Conservation (phyloP, 805 yeast species). For the Candida sakaeoensis region DNA sequence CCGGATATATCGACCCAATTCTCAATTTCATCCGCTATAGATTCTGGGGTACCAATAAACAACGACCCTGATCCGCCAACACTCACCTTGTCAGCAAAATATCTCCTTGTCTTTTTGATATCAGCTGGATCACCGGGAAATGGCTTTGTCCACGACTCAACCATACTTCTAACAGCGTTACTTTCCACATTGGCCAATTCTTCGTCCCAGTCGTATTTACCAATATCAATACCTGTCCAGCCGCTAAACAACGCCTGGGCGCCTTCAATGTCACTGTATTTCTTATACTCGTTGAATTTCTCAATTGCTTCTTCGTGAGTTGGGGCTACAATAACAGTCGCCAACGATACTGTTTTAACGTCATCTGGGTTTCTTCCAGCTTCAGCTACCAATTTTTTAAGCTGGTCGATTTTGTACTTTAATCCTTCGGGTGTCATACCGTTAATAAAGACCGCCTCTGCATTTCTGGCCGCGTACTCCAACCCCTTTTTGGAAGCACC, state of each 20-base stretch:
- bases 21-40: slow-evolving; percentile 39
- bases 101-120: slow-evolving; percentile 20
- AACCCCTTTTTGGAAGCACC: slow-evolving; percentile 42
- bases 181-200: slow-evolving; percentile 28
- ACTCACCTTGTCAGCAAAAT: slow-evolving; percentile 25
- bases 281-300: slow-evolving; percentile 29
- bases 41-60: slow-evolving; percentile 31
- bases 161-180: slow-evolving; percentile 28
- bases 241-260: slow-evolving; percentile 37
- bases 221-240: slow-evolving; percentile 41
- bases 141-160: slow-evolving; percentile 30
- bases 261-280: slow-evolving; percentile 38
- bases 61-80: slow-evolving; percentile 30
- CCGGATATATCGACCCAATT: slow-evolving; percentile 36
- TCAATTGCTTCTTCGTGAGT: slow-evolving; percentile 42
- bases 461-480: slow-evolving; percentile 41
- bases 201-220: slow-evolving; percentile 28
- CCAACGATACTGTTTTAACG: slow-evolving; percentile 34
- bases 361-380: slow-evolving; percentile 32
- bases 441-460: slow-evolving; percentile 40
- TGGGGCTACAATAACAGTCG: slow-evolving; percentile 35
- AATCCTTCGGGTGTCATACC: slow-evolving; percentile 29
- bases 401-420: slow-evolving; percentile 23
- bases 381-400: slow-evolving; percentile 30
- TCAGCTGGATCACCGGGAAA: slow-evolving; percentile 21